phyloP scores from a whole-genome alignment of 1,284 basidiomycete genomes.

The Exobasidium rhododendri region DNA sequence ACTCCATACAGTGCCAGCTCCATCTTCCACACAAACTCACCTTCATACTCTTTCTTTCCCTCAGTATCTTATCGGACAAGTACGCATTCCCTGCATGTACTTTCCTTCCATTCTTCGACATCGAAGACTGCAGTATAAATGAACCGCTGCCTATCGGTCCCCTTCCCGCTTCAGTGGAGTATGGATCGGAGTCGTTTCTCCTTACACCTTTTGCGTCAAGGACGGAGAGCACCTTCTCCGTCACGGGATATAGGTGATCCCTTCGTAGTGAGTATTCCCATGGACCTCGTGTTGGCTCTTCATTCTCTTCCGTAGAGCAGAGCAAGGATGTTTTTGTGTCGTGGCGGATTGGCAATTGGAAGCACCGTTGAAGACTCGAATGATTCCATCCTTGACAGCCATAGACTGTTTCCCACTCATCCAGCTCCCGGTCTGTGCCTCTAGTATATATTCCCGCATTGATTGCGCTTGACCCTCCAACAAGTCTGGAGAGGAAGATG shows the following conservation, averaged over 20 bases:
- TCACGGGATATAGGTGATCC: slow-evolving; percentile 1
- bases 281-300: not conserved
- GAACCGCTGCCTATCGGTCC: slow-evolving; percentile 16
- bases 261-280: slow-evolving; percentile 1
- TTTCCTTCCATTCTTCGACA: slow-evolving; percentile 11
- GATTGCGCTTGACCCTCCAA: slow-evolving; percentile 20
- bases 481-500: slow-evolving; percentile 6
- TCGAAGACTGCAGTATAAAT: slow-evolving; percentile 11
- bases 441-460: slow-evolving; percentile 14
- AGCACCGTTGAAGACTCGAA: not conserved
- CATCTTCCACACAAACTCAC: no score
- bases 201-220: slow-evolving; percentile 9
- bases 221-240: slow-evolving; percentile 5
- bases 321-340: not conserved
- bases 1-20: no score
- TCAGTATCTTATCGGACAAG: slow-evolving; percentile 15
- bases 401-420: not conserved
- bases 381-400: not conserved
- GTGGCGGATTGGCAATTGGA: not conserved
- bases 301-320: not conserved
- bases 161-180: not conserved
- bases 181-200: slow-evolving; percentile 10
- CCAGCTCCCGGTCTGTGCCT: not conserved
- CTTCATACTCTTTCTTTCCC: not conserved
- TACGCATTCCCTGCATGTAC: slow-evolving; percentile 19